Evolutionary conservation across 2,329 filamentous ascomycete species (phyloP).

Genomic region (Epichloe amarillans): DNA sequence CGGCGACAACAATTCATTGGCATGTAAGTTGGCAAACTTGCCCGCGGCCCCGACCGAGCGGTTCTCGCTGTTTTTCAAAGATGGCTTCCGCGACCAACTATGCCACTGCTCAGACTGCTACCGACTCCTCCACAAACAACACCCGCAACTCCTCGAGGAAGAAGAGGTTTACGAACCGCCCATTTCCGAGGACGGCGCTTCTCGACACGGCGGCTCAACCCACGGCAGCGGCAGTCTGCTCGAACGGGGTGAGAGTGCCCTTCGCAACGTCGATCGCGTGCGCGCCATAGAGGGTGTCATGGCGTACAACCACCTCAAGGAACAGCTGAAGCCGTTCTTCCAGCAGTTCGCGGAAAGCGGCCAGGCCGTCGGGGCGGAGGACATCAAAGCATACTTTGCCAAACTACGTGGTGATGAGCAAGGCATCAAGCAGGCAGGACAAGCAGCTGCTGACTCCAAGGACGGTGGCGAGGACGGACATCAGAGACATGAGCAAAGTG

Average conservation of each 20-base stretch:
- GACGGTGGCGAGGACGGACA: constrained; percentile 20
- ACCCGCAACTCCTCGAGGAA: constrained; percentile 79
- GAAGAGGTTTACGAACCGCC: constrained; percentile 92
- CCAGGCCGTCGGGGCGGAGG: constrained; percentile 76
- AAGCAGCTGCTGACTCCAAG: constrained; percentile 29
- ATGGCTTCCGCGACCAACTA: constrained; percentile 65
- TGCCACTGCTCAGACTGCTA: constrained; percentile 80
- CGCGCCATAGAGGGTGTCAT: constrained; percentile 92
- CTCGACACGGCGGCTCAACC: constrained; percentile 40
- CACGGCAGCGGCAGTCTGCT: constrained; percentile 70
- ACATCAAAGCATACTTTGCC: constrained; percentile 94
- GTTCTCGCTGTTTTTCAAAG: constrained; percentile 73
- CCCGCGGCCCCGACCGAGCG: constrained; percentile 38
- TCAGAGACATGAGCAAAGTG: constrained; percentile 37
- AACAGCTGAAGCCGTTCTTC: constrained; percentile 90
- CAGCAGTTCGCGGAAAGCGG: constrained; percentile 89
- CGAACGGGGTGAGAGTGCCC: constrained; percentile 81
- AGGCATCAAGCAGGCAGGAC: constrained; percentile 50
- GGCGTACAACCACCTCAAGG: constrained; percentile 93
- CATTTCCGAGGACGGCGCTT: constrained; percentile 51
- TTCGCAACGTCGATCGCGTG: constrained; percentile 86
- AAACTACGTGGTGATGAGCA: constrained; percentile 80
- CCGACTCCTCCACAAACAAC: constrained; percentile 49
- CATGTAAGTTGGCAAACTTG: constrained; percentile 50
- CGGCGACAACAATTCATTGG: constrained; percentile 5